Percentiles rank a stretch among this genome's conserved stretches.
These are phyloP conservation scores for Colletotrichum melonis DNA, from an alignment of 2,329 filamentous ascomycete genomes.

Conservation along the genomic window DNA sequence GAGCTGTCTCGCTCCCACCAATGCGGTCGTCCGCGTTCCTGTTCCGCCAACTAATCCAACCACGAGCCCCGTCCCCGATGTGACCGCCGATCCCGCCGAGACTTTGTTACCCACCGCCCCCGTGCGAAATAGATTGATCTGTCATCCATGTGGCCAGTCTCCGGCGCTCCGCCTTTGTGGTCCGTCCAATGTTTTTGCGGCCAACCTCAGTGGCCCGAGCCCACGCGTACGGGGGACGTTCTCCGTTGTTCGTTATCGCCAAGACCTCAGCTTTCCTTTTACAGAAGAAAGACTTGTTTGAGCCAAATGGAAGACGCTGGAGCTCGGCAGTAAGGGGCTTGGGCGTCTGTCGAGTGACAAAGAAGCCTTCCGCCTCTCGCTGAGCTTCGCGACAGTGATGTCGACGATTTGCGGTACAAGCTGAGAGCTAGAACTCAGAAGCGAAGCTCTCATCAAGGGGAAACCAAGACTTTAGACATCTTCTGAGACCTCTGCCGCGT, in stretches of 20 bases:
- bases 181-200: constrained; percentile 9
- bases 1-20: neutral
- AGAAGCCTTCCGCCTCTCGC: neutral
- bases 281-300: constrained; percentile 15
- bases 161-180: constrained; percentile 2
- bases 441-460: neutral
- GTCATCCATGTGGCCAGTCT: neutral
- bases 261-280: constrained; percentile 24
- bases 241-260: constrained; percentile 5
- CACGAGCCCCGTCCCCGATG: constrained; percentile 24
- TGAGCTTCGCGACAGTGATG: neutral
- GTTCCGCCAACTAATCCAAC: constrained; percentile 9
- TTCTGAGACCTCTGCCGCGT: neutral
- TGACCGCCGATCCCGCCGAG: constrained; percentile 29
- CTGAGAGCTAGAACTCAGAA: neutral
- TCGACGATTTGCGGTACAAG: neutral
- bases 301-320: neutral
- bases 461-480: neutral
- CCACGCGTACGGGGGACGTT: constrained; percentile 12
- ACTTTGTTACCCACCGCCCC: constrained; percentile 19
- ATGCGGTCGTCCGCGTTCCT: neutral
- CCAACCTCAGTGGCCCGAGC: neutral
- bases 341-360: neutral
- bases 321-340: neutral
- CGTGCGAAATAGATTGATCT: constrained; percentile 33